Evolutionary conservation across 2,329 filamentous ascomycete species (phyloP).

Genomic region (Beauveria sp.): DNA sequence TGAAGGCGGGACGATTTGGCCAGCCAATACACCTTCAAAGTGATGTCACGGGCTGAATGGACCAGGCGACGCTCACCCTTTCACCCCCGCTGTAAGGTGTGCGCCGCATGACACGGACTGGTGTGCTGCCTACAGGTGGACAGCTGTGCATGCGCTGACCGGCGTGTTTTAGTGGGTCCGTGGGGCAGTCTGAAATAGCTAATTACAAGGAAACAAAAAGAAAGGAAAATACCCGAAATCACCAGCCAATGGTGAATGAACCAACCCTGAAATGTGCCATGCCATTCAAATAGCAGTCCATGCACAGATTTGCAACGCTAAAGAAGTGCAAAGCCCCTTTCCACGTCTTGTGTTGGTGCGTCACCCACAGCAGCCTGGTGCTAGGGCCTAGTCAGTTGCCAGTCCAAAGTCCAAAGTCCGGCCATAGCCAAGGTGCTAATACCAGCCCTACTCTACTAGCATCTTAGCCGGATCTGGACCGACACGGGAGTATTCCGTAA

Average conservation of each 20-base stretch:
- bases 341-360: background rate
- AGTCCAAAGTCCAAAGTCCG: background rate
- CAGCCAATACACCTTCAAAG: background rate
- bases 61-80: constrained; percentile 2
- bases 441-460: background rate
- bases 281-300: too few species aligned
- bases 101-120: background rate
- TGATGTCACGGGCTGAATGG: constrained; percentile 4
- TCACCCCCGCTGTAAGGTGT: too few species aligned
- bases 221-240: background rate
- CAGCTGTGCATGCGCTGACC: background rate
- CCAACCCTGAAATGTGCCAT: too few species aligned
- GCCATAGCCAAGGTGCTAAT: background rate
- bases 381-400: background rate
- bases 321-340: too few species aligned
- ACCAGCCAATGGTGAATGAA: background rate
- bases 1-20: background rate
- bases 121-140: background rate
- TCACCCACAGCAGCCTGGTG: background rate
- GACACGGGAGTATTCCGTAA: background rate
- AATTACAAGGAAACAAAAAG: background rate
- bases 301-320: too few species aligned
- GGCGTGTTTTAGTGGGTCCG: background rate
- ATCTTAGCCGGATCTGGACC: background rate
- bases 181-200: background rate